phyloP scores from a whole-genome alignment of 2,329 filamentous ascomycete genomes.

The Fusarium coicis region DNA sequence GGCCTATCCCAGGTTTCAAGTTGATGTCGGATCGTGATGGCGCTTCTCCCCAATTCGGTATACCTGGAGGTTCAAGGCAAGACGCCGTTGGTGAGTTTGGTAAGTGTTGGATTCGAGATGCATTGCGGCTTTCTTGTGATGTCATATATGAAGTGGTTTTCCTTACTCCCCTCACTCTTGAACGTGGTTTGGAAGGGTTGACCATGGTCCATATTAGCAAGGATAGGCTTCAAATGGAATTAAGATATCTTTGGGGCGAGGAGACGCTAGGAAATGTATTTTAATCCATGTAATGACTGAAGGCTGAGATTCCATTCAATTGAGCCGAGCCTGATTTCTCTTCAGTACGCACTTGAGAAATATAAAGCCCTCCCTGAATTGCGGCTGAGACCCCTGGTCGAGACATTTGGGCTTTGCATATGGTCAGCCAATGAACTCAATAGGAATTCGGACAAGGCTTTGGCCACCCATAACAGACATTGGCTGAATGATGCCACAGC shows the following conservation, averaged over 20 bases:
- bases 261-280: accelerated
- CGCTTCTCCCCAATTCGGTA: neutral
- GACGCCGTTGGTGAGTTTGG: neutral
- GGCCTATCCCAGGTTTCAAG: neutral
- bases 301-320: neutral
- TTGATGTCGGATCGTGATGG: neutral
- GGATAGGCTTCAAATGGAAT: accelerated
- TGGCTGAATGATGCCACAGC: neutral
- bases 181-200: accelerated
- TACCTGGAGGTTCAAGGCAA: neutral
- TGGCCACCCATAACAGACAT: neutral
- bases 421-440: neutral
- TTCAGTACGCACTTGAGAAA: neutral
- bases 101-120: too few relatives aligned
- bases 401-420: neutral
- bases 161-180: neutral
- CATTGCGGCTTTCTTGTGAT: too few relatives aligned
- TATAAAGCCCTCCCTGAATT: neutral
- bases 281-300: too few relatives aligned
- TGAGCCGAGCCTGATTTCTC: neutral
- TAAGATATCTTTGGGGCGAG: accelerated
- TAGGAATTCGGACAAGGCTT: neutral
- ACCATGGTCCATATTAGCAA: neutral
- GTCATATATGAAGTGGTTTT: neutral
- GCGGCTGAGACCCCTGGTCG: neutral